These are phyloP conservation scores for Takashimella koratensis DNA, from an alignment of 1,284 basidiomycete species.

Conservation along the genomic window DNA sequence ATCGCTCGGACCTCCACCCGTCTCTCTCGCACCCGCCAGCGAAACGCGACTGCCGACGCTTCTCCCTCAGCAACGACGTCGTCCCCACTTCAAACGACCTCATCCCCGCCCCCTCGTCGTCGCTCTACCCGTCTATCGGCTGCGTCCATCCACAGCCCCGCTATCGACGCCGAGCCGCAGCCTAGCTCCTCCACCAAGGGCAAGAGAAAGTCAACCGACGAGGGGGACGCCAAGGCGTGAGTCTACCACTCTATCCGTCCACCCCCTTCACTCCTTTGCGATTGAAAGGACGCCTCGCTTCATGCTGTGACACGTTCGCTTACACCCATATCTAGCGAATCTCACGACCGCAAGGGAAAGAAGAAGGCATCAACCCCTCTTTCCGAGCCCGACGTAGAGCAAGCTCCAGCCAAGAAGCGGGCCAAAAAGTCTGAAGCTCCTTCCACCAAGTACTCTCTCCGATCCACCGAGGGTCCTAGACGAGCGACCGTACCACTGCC, in stretches of 20 bases:
- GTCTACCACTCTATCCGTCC: background rate
- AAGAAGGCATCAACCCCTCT: slow-evolving; percentile 31
- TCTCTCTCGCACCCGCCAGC: slow-evolving; percentile 3
- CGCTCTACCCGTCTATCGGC: slow-evolving; percentile 36
- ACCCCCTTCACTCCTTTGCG: background rate
- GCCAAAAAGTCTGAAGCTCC: background rate
- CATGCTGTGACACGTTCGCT: too few relatives aligned
- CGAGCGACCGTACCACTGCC: slow-evolving; percentile 10
- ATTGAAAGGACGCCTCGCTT: too few relatives aligned
- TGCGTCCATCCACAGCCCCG: slow-evolving; percentile 3
- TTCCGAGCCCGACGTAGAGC: background rate
- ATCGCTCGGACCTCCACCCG: slow-evolving; percentile 2
- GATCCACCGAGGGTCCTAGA: too few relatives aligned
- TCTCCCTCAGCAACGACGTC: background rate
- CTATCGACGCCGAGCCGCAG: background rate
- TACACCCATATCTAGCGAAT: too few relatives aligned
- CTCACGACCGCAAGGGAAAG: slow-evolving; percentile 41
- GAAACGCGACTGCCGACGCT: background rate
- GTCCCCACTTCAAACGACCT: slow-evolving; percentile 1
- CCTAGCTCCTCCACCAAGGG: slow-evolving; percentile 20
- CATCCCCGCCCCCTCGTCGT: slow-evolving; percentile 13
- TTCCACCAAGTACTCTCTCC: background rate
- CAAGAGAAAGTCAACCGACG: slow-evolving; percentile 23
- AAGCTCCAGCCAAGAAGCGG: slow-evolving; percentile 4
- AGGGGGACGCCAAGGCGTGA: background rate